Evolutionary conservation across 2,329 filamentous ascomycete genomes (phyloP), one percentile per base, ranked within the genome.

Genomic region (Thermoascus crustaceus): DNA sequence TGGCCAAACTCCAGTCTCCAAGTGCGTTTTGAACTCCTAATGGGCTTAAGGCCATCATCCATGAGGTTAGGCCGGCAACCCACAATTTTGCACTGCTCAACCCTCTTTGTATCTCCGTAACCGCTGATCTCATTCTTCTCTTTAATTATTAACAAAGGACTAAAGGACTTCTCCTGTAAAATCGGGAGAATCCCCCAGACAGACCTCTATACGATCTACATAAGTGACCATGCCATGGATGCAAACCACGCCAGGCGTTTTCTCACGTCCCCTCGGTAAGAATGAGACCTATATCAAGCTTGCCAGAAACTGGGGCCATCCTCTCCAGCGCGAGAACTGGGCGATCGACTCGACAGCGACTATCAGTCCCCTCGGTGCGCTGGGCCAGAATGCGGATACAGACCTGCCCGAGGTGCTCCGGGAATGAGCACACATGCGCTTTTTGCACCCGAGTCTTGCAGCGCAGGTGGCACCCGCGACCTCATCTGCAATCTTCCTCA

Each of bases 241-340:
- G 2, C 2, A 27, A 27, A 4, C 2, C 9, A n/a, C 6, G n/a
- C 3, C 9, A 4, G 11, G 11, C 17, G 11, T 14, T 2, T 27
- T 27, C 11, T 27, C 25, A 8, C 18, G 37, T 14, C 26, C 22
- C 9, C 32, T 47, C 19, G 45, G 43, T 10, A 39, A 40, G 8
- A 43, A 43, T 26, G 53, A 58, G 43, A 44, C 37, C 4, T 59
- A 52, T 21, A 52, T 55, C 35, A 57, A 54, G 33, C 38, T 56
- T 3, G 17, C 54, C n/a, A 53, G 45, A n/a, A 53, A 57, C 25
- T 32, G 40, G 16, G 48, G 45, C 22, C 40, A 42, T 17, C 35
- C 44, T 4, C 34, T 57, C 7, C 47, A 51, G 18, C 52, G 54
- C 27, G 55, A 60, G 37, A 48, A 57, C 35, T 58, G 57, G 55